Evolutionary conservation across 2,329 filamentous ascomycete genomes (phyloP).

Genomic region (Fusarium floridanum): DNA sequence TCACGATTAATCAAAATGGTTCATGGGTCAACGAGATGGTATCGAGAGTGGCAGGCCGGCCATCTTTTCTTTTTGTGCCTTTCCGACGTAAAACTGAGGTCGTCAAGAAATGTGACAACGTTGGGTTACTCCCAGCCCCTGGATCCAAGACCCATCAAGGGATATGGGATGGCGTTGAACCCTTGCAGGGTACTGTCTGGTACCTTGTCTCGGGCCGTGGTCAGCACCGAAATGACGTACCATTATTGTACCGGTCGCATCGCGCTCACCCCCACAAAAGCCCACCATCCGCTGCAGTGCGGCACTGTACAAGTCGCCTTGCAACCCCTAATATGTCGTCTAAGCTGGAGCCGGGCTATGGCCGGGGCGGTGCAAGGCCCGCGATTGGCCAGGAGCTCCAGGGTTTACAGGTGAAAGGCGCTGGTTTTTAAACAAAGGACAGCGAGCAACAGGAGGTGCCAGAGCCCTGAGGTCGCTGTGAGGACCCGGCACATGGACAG

Average conservation of each 20-base stretch:
- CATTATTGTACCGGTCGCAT: slow-evolving; percentile 22
- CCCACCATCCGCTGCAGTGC: slow-evolving; percentile 29
- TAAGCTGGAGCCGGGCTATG: slow-evolving; percentile 26
- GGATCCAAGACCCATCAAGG: slow-evolving; percentile 25
- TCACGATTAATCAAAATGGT: background rate
- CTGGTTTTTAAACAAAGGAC: slow-evolving; percentile 14
- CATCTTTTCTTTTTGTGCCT: background rate
- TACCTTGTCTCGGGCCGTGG: background rate
- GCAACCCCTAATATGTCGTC: slow-evolving; percentile 45
- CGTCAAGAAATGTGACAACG: slow-evolving; percentile 16
- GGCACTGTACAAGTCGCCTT: slow-evolving; percentile 27
- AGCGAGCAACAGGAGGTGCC: slow-evolving; percentile 29
- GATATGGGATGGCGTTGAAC: slow-evolving; percentile 27
- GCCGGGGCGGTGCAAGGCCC: background rate
- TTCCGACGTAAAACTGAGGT: slow-evolving; percentile 1
- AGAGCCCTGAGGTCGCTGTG: slow-evolving; percentile 28
- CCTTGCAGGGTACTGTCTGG: slow-evolving; percentile 31
- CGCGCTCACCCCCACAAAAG: slow-evolving; percentile 12
- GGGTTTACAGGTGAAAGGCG: slow-evolving; percentile 23
- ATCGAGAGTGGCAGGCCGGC: background rate
- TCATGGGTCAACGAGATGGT: background rate
- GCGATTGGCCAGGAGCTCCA: slow-evolving; percentile 37
- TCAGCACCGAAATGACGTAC: background rate
- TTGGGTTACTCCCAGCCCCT: slow-evolving; percentile 36
- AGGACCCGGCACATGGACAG: background rate